Evolutionary conservation across 495 filamentous ascomycete genomes (phyloP).

Genomic region (Trichoderma virens): DNA sequence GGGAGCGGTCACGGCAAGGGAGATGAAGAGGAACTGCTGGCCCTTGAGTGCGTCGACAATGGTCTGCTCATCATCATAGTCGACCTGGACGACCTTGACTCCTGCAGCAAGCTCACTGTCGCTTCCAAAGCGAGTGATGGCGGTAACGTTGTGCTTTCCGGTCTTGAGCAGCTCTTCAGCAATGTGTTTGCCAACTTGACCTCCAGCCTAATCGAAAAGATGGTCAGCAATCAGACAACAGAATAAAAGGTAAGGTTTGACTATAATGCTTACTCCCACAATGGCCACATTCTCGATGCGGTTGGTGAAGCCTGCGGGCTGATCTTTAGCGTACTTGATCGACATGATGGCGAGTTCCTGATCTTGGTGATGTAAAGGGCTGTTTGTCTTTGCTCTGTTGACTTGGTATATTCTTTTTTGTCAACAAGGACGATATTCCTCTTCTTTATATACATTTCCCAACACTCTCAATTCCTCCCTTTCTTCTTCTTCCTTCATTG

Average conservation of each 20-base stretch:
- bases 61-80: slow-evolving; percentile 31
- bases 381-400: background rate
- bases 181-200: slow-evolving; percentile 49
- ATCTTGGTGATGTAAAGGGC: background rate
- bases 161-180: slow-evolving; percentile 39
- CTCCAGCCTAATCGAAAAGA: slow-evolving; percentile 41
- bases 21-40: slow-evolving; percentile 56
- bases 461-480: background rate
- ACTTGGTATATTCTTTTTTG: background rate
- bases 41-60: slow-evolving; percentile 36
- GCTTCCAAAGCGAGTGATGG: slow-evolving; percentile 42
- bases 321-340: background rate
- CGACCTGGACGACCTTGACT: slow-evolving; percentile 32
- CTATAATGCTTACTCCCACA: slow-evolving; percentile 33
- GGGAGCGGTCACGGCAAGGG: slow-evolving; percentile 27
- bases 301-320: slow-evolving; percentile 20
- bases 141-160: slow-evolving; percentile 49
- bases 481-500: background rate
- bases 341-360: background rate
- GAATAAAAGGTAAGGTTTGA: background rate
- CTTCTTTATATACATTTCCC: background rate
- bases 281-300: slow-evolving; percentile 40
- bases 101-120: slow-evolving; percentile 27
- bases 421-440: background rate
- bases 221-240: background rate